phyloP scores from a whole-genome alignment of 169 alveolate species.

The Plasmodium adleri region DNA sequence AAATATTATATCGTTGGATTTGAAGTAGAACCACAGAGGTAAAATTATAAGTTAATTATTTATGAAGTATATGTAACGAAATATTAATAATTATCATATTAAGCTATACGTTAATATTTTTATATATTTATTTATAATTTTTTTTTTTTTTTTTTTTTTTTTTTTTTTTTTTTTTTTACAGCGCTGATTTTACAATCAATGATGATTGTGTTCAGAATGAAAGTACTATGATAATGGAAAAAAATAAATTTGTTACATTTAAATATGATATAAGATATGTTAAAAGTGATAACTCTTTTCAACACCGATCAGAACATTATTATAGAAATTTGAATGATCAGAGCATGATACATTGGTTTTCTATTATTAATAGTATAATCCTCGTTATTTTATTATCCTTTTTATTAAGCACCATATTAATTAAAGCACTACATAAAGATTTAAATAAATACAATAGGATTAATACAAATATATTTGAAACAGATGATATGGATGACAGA shows the following conservation, averaged over 20 bases:
- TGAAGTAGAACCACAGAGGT: constrained; percentile 82
- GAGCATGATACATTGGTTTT: constrained; percentile 91
- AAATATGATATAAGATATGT: constrained; percentile 89
- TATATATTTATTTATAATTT: too few relatives aligned
- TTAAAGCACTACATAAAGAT: constrained; percentile 89
- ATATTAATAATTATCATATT: too few relatives aligned
- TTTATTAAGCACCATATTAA: constrained; percentile 88
- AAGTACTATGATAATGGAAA: constrained; percentile 24
- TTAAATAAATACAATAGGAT: constrained; percentile 87
- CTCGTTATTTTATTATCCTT: constrained; percentile 85
- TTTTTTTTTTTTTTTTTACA: background rate
- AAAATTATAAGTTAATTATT: constrained; percentile 17
- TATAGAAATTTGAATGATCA: constrained; percentile 83
- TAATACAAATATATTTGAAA: constrained; percentile 80
- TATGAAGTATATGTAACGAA: too few relatives aligned
- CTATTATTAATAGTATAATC: constrained; percentile 88
- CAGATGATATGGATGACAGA: constrained; percentile 88
- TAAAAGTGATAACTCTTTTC: constrained; percentile 82
- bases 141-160: too few relatives aligned
- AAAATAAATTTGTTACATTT: constrained; percentile 72
- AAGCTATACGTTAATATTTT: too few relatives aligned
- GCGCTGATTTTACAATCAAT: constrained; percentile 5
- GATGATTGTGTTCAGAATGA: constrained; percentile 26
- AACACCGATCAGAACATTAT: constrained; percentile 91
- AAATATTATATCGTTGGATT: constrained; percentile 85